Percentiles rank a stretch among this genome's conserved stretches.
Evolutionary conservation across 352 stramenopile genomes (phyloP).

Genomic region (Globisporangium solare): DNA sequence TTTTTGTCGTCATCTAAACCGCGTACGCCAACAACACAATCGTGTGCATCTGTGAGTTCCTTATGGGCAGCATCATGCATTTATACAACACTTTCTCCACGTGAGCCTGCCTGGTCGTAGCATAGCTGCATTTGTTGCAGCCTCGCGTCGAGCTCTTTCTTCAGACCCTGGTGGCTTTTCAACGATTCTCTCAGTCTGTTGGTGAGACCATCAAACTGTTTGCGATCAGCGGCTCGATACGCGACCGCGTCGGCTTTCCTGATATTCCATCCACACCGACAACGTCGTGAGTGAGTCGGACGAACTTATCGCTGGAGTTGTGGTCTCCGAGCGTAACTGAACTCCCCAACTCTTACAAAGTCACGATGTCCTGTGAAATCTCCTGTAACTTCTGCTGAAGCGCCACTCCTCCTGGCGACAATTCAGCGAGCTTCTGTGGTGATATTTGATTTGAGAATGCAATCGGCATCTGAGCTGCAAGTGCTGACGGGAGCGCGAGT

Average conservation of each 20-base stretch:
- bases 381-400: slow-evolving; percentile 37
- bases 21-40: background rate
- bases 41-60: background rate
- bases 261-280: background rate
- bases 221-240: slow-evolving; percentile 40
- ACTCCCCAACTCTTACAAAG: slow-evolving; percentile 21
- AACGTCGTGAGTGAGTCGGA: background rate
- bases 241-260: slow-evolving; percentile 37
- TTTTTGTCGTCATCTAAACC: slow-evolving; percentile 39
- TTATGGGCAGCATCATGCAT: background rate
- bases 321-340: background rate
- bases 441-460: slow-evolving; percentile 11
- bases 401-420: slow-evolving; percentile 15
- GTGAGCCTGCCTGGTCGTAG: slow-evolving; percentile 30
- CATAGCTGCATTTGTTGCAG: slow-evolving; percentile 34
- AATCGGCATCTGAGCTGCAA: slow-evolving; percentile 29
- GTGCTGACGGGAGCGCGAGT: slow-evolving; percentile 38
- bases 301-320: background rate
- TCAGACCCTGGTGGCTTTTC: slow-evolving; percentile 35
- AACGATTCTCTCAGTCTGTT: slow-evolving; percentile 47
- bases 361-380: slow-evolving; percentile 26
- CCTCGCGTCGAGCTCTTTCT: slow-evolving; percentile 37
- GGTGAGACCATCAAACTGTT: slow-evolving; percentile 58
- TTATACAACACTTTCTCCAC: background rate
- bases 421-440: slow-evolving; percentile 10